Percentiles rank a stretch among this genome's conserved stretches.
These are phyloP conservation scores for Suzukiozyma palmioleophila DNA, from an alignment of 1,139 yeast genomes.

Conservation along the genomic window DNA sequence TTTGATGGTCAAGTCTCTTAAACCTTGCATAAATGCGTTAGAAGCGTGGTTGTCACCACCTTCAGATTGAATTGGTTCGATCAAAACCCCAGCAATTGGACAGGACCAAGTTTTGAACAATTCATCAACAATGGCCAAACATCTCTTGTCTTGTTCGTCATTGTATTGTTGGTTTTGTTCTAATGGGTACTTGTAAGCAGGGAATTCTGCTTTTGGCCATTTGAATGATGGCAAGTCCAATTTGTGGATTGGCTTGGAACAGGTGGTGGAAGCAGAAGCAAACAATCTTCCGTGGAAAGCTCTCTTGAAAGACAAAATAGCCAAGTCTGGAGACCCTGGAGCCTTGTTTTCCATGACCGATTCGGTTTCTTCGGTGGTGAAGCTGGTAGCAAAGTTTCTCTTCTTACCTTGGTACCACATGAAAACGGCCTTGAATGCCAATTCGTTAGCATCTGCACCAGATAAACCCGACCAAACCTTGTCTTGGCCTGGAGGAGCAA, in stretches of 20 bases:
- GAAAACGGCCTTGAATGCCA: slow-evolving; percentile 81
- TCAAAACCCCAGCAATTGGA: slow-evolving; percentile 72
- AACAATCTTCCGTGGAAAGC: slow-evolving; percentile 83
- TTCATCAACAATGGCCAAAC: slow-evolving; percentile 56
- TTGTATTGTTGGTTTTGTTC: slow-evolving; percentile 52
- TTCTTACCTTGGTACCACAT: slow-evolving; percentile 64
- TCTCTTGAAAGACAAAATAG: slow-evolving; percentile 66
- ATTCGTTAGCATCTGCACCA: slow-evolving; percentile 82
- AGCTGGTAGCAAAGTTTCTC: slow-evolving; percentile 48
- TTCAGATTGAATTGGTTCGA: slow-evolving; percentile 82
- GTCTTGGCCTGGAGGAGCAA: slow-evolving; percentile 69
- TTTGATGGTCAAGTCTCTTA: slow-evolving; percentile 65
- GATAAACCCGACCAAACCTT: slow-evolving; percentile 72
- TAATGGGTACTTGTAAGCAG: slow-evolving; percentile 69
- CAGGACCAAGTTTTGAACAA: slow-evolving; percentile 51
- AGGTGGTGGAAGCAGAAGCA: slow-evolving; percentile 73
- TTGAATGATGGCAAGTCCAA: slow-evolving; percentile 79
- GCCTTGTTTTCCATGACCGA: slow-evolving; percentile 63
- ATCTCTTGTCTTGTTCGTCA: slow-evolving; percentile 61
- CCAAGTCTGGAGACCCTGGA: slow-evolving; percentile 74
- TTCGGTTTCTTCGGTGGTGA: slow-evolving; percentile 55
- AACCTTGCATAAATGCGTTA: slow-evolving; percentile 68
- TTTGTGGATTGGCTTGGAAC: slow-evolving; percentile 81
- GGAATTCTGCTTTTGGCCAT: slow-evolving; percentile 87
- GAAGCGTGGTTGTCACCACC: slow-evolving; percentile 89